Evolutionary conservation across 805 yeast species (phyloP).

Genomic region (Cephaloascus fragrans): DNA sequence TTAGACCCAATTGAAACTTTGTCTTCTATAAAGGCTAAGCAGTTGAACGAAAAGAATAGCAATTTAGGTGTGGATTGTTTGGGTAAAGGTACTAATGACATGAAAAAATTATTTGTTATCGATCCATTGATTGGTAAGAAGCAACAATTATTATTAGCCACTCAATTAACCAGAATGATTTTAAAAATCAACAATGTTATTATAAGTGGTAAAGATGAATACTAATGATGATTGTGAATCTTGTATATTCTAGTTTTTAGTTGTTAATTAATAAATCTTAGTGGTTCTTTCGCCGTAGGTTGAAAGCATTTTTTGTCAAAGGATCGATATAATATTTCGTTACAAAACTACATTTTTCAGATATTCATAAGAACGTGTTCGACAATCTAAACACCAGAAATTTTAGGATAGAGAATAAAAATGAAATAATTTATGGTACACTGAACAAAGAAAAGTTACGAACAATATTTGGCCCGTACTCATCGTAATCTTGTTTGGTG

Average conservation of each 20-base stretch:
- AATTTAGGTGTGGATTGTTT: slow-evolving; percentile 90
- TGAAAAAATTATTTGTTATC: slow-evolving; percentile 89
- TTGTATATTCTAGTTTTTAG: no score
- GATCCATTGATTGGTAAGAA: slow-evolving; percentile 97
- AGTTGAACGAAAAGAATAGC: slow-evolving; percentile 61
- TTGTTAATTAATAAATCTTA: no score
- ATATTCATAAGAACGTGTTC: no score
- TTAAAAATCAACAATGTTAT: slow-evolving; percentile 95
- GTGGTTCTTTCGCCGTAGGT: no score
- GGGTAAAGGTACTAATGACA: slow-evolving; percentile 80
- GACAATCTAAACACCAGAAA: no score
- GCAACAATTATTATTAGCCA: slow-evolving; percentile 90
- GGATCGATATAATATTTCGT: no score
- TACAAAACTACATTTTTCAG: background rate
- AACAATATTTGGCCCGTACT: slow-evolving; percentile 94
- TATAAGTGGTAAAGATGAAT: slow-evolving; percentile 76
- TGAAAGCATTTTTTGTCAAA: no score
- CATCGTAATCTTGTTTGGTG: slow-evolving; percentile 95
- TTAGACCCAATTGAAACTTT: slow-evolving; percentile 87
- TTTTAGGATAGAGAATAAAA: no score
- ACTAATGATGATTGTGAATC: slow-evolving; percentile 25
- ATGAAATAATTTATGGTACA: slow-evolving; percentile 46
- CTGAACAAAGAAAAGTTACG: slow-evolving; percentile 93
- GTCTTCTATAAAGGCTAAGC: slow-evolving; percentile 75
- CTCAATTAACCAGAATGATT: slow-evolving; percentile 96